These are phyloP conservation scores for Rosa chinensis DNA, from an alignment of 306 rosid genomes.

Conservation along the genomic window DNA sequence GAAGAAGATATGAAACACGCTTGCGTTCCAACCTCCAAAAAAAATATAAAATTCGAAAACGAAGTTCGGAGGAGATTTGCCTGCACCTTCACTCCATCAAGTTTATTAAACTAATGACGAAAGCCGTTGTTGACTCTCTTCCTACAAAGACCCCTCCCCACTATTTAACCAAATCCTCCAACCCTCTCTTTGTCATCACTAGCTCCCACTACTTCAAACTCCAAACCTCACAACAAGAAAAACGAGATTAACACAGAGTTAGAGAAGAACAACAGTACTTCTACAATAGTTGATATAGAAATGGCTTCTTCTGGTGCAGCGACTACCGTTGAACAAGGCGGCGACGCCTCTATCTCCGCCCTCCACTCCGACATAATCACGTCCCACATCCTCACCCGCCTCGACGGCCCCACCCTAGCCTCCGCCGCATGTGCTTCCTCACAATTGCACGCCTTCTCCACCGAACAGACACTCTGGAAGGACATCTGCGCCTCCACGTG, in stretches of 20 bases:
- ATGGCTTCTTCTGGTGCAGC: conserved; percentile 25
- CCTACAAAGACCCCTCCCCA: not conserved
- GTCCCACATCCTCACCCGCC: conserved; percentile 67
- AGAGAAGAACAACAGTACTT: not conserved
- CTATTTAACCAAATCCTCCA: not conserved
- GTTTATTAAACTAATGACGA: not conserved
- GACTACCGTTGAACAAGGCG: not conserved
- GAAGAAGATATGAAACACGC: conserved; percentile 19
- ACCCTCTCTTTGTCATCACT: not conserved
- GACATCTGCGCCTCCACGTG: conserved; percentile 50
- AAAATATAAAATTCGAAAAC: not conserved
- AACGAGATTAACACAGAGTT: not conserved
- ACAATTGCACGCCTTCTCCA: conserved; percentile 50
- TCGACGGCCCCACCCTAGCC: conserved; percentile 69
- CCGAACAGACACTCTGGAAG: conserved; percentile 62
- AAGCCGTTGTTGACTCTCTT: conserved; percentile 9
- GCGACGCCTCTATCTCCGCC: conserved; percentile 35
- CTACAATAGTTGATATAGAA: not conserved
- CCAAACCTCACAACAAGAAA: not conserved
- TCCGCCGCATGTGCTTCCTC: conserved; percentile 52
- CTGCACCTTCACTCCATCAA: conserved; percentile 13
- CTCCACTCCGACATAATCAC: conserved; percentile 61
- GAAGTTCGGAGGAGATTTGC: conserved; percentile 23
- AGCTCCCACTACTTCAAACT: not conserved
- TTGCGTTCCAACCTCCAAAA: not conserved